Base-by-base conservation (phyloP, 2,329 filamentous ascomycete genomes). In the Scedosporium boydii region DNA sequence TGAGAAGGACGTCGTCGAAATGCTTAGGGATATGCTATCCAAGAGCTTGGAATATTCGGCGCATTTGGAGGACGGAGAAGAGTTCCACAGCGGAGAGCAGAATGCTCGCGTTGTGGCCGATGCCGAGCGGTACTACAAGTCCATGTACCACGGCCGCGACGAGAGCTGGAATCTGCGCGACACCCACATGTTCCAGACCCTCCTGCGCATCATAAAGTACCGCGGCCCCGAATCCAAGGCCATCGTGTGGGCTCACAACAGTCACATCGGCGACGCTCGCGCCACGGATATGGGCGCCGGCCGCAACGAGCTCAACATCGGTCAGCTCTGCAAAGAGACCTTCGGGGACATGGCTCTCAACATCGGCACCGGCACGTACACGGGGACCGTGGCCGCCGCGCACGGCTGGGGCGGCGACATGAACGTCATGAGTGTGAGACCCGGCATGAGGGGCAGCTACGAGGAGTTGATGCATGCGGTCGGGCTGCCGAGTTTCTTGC, bases 221-320 rank as follows among this genome's bases (percentile, higher is more conserved):
- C 75, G 75, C 41, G 70, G 72, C 1, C 60, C 69, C 1, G 69
- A 71, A 1, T 70, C 70, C 10, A 82, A 81, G 63, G 79, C 77
- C 0, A 74, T 82, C 4, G 76, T 83, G 10, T 84, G 80, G 59
- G 80, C 80, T 14, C 80, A 82, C 66, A 82, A 82, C 65, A 81
- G 77, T 51, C 80, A 83, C 63, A 69, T 81, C 10, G 80, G 80
- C n/a, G 80, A 83, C 65, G 80, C 80, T n/a, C 73, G 80, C 16
- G 77, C 74, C 41, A 82, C 79, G 5, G 76, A 75, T 62, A 81
- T 81, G 79, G 76, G 78, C 9, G 70, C 67, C 41, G 67, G 71
- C 2, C 72, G 75, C 14, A 74, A 75, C 6, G 80, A 83, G 67
- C 67, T 81, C 58, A 83, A 82, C 65, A 71, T 82, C n/a, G 80